Conservation (phyloP, 345 rosid species). For the Gossypium raimondii region DNA sequence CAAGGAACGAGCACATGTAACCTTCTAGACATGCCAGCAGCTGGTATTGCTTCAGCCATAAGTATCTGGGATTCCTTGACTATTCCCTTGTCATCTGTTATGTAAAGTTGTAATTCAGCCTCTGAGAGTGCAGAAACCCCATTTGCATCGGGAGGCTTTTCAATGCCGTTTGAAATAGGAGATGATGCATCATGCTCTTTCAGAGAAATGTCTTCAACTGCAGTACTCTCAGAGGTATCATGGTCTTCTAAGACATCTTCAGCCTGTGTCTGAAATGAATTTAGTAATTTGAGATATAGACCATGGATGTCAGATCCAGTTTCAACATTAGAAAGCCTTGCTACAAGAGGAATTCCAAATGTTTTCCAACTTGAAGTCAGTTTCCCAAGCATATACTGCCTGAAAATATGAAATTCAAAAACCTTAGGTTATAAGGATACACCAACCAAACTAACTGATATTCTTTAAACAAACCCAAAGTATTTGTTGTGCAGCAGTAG, state of each 20-base stretch:
- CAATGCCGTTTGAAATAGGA: constrained; percentile 31
- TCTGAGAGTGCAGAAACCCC: constrained; percentile 41
- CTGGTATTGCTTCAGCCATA: constrained; percentile 49
- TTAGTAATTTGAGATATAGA: constrained; percentile 59
- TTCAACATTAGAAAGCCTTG: constrained; percentile 43
- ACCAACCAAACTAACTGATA: background rate
- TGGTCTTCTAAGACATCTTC: constrained; percentile 29
- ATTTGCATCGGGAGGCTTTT: constrained; percentile 29
- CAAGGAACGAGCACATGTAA: constrained; percentile 69
- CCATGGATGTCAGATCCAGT: constrained; percentile 56
- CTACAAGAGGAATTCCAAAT: constrained; percentile 84
- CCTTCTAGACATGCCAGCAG: constrained; percentile 35
- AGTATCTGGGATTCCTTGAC: constrained; percentile 43
- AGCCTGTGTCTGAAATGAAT: constrained; percentile 47
- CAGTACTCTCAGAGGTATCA: constrained; percentile 31
- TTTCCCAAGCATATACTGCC: constrained; percentile 66
- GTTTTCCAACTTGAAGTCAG: constrained; percentile 47
- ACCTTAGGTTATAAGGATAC: background rate
- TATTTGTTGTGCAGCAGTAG: background rate
- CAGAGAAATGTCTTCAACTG: constrained; percentile 36
- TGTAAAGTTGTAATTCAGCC: constrained; percentile 54
- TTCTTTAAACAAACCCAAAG: background rate
- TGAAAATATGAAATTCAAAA: constrained; percentile 29
- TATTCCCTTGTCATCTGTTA: constrained; percentile 65
- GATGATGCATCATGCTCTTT: constrained; percentile 29